Evolutionary conservation across 208 protist species (phyloP).

Genomic region (Trypanosoma boissoni): DNA sequence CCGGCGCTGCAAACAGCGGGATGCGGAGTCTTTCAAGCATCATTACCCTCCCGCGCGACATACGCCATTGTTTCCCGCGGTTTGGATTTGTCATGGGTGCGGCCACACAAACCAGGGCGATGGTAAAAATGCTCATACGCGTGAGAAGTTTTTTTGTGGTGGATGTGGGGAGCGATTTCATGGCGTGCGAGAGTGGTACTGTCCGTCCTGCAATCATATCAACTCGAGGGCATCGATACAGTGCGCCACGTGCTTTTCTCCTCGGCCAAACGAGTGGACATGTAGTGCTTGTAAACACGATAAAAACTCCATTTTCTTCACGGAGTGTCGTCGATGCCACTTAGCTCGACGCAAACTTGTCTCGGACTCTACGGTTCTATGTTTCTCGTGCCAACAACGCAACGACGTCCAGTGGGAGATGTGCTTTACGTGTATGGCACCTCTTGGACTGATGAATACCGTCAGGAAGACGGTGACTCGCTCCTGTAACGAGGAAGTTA

Average conservation of each 20-base stretch:
- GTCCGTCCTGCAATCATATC: constrained; percentile 51
- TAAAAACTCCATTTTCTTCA: constrained; percentile 45
- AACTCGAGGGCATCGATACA: constrained; percentile 57
- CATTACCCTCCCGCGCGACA: constrained; percentile 52
- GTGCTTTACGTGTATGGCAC: constrained; percentile 43
- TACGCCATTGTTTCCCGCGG: constrained; percentile 54
- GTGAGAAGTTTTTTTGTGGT: constrained; percentile 59
- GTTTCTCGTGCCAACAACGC: constrained; percentile 37
- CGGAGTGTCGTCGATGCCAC: constrained; percentile 41
- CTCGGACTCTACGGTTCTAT: constrained; percentile 48
- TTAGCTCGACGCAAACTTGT: constrained; percentile 19
- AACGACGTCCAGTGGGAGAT: constrained; percentile 85
- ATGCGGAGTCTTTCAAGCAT: constrained; percentile 38
- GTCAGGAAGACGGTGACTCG: constrained; percentile 12
- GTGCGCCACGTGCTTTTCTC: constrained; percentile 59
- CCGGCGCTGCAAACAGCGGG: constrained; percentile 36
- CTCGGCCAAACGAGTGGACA: constrained; percentile 48
- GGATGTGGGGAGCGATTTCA: constrained; percentile 45
- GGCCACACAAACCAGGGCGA: constrained; percentile 21
- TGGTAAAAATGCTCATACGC: neutral
- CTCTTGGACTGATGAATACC: constrained; percentile 39
- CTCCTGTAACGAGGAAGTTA: neutral
- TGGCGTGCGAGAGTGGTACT: constrained; percentile 70
- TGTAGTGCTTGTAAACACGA: constrained; percentile 41
- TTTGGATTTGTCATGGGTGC: constrained; percentile 62